Conservation (phyloP, 805 yeast species). For the Suhomyces xylopsoci region DNA sequence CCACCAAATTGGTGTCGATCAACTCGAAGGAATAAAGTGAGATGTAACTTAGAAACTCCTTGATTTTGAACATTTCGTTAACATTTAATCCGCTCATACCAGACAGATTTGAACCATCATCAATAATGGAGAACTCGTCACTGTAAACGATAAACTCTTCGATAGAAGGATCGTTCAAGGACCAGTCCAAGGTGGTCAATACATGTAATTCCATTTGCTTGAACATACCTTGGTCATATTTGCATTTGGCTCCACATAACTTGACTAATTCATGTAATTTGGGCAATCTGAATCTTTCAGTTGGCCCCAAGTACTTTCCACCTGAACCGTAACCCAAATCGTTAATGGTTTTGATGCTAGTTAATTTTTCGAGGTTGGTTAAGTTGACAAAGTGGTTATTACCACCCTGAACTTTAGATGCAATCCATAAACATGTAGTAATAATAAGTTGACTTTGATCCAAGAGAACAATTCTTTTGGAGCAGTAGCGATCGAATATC, state of each 20-base stretch:
- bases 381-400: slow-evolving; percentile 62
- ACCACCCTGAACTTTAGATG: slow-evolving; percentile 80
- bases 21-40: slow-evolving; percentile 48
- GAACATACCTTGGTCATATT: slow-evolving; percentile 45
- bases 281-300: slow-evolving; percentile 73
- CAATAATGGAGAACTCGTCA: slow-evolving; percentile 25
- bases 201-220: slow-evolving; percentile 78
- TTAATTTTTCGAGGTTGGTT: slow-evolving; percentile 20
- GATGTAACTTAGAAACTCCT: slow-evolving; percentile 48
- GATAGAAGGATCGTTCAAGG: slow-evolving; percentile 56
- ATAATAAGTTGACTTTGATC: slow-evolving; percentile 90
- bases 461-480: slow-evolving; percentile 76
- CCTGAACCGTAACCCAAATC: slow-evolving; percentile 48
- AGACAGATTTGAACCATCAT: neutral
- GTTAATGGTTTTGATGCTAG: slow-evolving; percentile 27
- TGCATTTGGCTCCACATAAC: slow-evolving; percentile 62
- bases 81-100: slow-evolving; percentile 4
- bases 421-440: slow-evolving; percentile 89
- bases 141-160: slow-evolving; percentile 35
- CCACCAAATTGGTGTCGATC: slow-evolving; percentile 29
- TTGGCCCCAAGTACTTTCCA: slow-evolving; percentile 64
- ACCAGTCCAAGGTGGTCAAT: slow-evolving; percentile 70
- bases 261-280: slow-evolving; percentile 67
- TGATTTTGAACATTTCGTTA: slow-evolving; percentile 42
- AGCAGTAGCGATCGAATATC: slow-evolving; percentile 86